A percentile compares a stretch with the other conserved stretches of the same genome.
Conservation (phyloP, 208 protist genomes). For the Acanthamoeba royreba region DNA sequence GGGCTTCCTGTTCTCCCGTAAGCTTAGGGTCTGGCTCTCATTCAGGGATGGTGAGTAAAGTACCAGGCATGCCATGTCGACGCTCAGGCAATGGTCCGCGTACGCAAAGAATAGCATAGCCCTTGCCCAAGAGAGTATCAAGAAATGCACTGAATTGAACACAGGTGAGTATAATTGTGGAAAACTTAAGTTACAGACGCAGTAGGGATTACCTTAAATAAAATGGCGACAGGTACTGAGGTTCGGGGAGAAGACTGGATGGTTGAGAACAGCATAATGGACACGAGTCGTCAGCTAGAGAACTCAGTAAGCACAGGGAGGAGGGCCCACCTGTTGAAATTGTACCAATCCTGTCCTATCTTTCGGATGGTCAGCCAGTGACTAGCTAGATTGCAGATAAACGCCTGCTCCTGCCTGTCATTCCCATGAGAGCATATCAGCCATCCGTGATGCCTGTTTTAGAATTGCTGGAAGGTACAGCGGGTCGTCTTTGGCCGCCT, state of each 20-base stretch:
- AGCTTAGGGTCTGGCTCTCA: too few species aligned
- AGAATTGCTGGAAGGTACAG: too few species aligned
- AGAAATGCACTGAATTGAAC: conserved; percentile 42
- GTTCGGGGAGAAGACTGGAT: neutral
- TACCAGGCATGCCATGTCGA: neutral
- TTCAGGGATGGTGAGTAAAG: too few species aligned
- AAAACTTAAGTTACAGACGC: too few species aligned
- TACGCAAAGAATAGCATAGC: conserved; percentile 22
- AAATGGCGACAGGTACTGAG: conserved; percentile 38
- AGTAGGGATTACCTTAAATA: conserved; percentile 50
- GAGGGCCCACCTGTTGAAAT: conserved; percentile 57
- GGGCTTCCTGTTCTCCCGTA: neutral
- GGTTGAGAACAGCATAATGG: neutral
- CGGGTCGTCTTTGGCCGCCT: conserved; percentile 12
- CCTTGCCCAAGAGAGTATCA: conserved; percentile 32
- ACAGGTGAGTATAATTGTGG: too few species aligned
- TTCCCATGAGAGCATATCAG: neutral
- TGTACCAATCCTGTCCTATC: conserved; percentile 39
- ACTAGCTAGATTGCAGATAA: conserved; percentile 43
- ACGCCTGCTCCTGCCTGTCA: conserved; percentile 39
- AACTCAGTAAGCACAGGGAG: too few species aligned
- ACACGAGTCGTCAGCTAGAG: too few species aligned
- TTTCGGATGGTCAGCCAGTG: conserved; percentile 49
- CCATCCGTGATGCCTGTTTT: too few species aligned
- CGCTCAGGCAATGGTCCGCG: neutral